These are phyloP conservation scores for Austroboletus rostrupii DNA, from an alignment of 1,284 basidiomycete species.

Conservation along the genomic window DNA sequence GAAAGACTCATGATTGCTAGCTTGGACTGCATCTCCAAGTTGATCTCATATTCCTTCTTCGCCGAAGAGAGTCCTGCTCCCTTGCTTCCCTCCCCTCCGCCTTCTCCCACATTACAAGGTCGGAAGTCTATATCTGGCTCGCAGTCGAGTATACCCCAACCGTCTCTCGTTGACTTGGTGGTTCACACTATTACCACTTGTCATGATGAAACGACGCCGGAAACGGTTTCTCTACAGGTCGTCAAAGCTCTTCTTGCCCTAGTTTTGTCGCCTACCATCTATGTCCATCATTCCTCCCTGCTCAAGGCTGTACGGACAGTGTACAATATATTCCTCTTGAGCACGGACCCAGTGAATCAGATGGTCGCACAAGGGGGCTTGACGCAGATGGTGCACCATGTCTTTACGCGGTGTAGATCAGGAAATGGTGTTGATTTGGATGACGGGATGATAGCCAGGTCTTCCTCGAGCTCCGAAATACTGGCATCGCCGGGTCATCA, in stretches of 20 bases:
- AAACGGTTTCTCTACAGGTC: slow-evolving; percentile 89
- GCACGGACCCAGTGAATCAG: slow-evolving; percentile 86
- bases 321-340: slow-evolving; percentile 93
- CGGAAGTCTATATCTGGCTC: slow-evolving; percentile 45
- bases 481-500: slow-evolving; percentile 12
- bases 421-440: slow-evolving; percentile 30
- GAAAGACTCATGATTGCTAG: slow-evolving; percentile 93
- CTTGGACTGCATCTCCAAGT: slow-evolving; percentile 92
- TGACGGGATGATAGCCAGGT: slow-evolving; percentile 18
- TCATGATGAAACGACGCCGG: slow-evolving; percentile 82
- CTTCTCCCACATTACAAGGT: slow-evolving; percentile 56
- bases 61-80: slow-evolving; percentile 45
- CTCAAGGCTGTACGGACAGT: slow-evolving; percentile 94
- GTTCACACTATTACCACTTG: slow-evolving; percentile 92
- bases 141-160: slow-evolving; percentile 50
- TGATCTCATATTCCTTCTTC: slow-evolving; percentile 96
- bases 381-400: slow-evolving; percentile 95
- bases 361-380: slow-evolving; percentile 95
- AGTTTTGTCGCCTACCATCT: slow-evolving; percentile 79
- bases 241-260: slow-evolving; percentile 90
- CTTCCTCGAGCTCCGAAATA: slow-evolving; percentile 26
- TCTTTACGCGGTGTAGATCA: slow-evolving; percentile 75
- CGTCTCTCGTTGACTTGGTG: slow-evolving; percentile 84
- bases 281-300: slow-evolving; percentile 90
- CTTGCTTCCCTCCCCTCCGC: slow-evolving; percentile 56